A percentile compares a stretch with the other conserved stretches of the same genome.
phyloP scores from a whole-genome alignment of 1,139 yeast species.

The Yamadazyma triangularis region DNA sequence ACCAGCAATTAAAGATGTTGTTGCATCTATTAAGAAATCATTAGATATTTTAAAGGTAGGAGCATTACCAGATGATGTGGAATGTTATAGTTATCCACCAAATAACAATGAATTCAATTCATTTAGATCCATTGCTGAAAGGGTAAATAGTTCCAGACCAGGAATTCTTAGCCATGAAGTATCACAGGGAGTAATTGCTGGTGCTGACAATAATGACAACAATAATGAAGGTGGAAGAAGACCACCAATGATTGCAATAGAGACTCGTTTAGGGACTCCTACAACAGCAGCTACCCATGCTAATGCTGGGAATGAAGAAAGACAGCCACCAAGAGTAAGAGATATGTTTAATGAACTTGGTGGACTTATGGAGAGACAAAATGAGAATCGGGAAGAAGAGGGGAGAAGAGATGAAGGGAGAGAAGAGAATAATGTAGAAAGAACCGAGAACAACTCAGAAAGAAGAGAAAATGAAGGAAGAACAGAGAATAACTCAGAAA shows the following conservation, averaged over 20 bases:
- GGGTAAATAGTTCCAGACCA: constrained; percentile 34
- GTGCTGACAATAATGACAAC: constrained; percentile 13
- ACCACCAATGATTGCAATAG: constrained; percentile 5
- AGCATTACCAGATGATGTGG: constrained; percentile 23
- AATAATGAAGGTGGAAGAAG: constrained; percentile 2
- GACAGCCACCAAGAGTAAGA: not conserved
- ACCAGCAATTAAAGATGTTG: constrained; percentile 17
- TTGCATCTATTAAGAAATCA: constrained; percentile 25
- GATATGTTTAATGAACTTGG: not conserved
- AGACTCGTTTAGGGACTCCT: constrained; percentile 2
- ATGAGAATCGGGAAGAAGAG: not conserved
- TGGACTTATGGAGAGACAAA: not conserved
- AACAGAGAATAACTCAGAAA: too few species aligned
- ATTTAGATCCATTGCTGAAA: constrained; percentile 24
- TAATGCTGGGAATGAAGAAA: not conserved
- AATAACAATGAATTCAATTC: constrained; percentile 20
- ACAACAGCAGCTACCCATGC: not conserved
- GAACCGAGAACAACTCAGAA: not conserved
- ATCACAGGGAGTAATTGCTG: constrained; percentile 32
- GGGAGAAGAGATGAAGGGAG: too few species aligned
- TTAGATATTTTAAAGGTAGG: constrained; percentile 22
- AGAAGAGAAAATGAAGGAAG: not conserved
- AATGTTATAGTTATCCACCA: constrained; percentile 27
- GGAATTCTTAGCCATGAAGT: constrained; percentile 37
- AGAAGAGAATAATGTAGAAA: too few species aligned